phyloP scores from a whole-genome alignment of 768 basidiomycete species.

The Austroboletus festivus region DNA sequence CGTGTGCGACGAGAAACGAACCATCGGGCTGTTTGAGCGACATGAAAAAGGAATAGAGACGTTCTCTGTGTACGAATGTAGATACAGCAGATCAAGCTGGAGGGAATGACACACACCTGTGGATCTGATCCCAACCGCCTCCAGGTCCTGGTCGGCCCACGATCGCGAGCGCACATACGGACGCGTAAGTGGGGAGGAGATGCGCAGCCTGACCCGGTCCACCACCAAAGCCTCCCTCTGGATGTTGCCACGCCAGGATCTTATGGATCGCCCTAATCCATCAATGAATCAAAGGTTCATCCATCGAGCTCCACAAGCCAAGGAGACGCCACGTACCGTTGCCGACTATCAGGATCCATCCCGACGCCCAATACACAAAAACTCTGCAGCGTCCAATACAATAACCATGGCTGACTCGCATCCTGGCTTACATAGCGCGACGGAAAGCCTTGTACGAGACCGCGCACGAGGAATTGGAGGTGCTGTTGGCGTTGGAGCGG shows the following conservation, averaged over 20 bases:
- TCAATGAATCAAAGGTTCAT: not conserved
- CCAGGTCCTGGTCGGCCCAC: constrained; percentile 67
- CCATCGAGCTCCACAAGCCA: not conserved
- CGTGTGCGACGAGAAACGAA: constrained; percentile 82
- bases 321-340: constrained; percentile 46
- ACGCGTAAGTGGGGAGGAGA: constrained; percentile 85
- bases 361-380: constrained; percentile 77
- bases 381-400: constrained; percentile 90
- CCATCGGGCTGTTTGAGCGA: constrained; percentile 90
- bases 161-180: constrained; percentile 81
- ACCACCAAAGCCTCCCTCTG: constrained; percentile 87
- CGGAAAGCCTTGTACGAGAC: constrained; percentile 78
- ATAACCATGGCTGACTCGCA: constrained; percentile 91
- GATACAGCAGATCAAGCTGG: not conserved
- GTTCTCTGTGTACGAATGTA: constrained; percentile 43
- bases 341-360: constrained; percentile 73
- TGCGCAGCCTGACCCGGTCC: constrained; percentile 89
- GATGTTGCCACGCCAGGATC: constrained; percentile 77
- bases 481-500: constrained; percentile 62
- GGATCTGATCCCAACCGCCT: constrained; percentile 85
- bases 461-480: constrained; percentile 69
- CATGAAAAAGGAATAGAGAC: constrained; percentile 90
- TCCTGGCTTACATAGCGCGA: constrained; percentile 79
- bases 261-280: constrained; percentile 82
- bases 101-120: constrained; percentile 49